phyloP scores from a whole-genome alignment of 495 filamentous ascomycete species.

The Penicillium manginii region DNA sequence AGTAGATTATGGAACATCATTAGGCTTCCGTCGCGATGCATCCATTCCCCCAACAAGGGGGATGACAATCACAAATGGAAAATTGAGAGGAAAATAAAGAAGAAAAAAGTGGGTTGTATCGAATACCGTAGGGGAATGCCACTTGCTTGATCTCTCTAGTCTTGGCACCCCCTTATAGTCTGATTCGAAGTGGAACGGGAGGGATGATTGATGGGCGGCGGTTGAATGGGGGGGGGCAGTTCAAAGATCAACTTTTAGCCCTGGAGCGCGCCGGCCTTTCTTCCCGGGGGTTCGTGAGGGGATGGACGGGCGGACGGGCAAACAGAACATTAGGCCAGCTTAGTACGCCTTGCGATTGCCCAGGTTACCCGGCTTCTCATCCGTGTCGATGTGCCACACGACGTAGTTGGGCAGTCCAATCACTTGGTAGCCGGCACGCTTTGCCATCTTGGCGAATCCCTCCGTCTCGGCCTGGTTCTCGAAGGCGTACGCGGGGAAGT shows the following conservation, averaged over 20 bases:
- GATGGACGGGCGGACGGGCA: not conserved
- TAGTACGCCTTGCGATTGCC: conserved; percentile 49
- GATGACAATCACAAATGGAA: conserved; percentile 17
- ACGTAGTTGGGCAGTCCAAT: conserved; percentile 95
- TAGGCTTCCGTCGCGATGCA: conserved; percentile 35
- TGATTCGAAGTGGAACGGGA: conserved; percentile 15
- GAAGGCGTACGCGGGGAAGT: conserved; percentile 96
- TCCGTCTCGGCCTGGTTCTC: conserved; percentile 99
- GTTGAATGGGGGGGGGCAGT: not conserved
- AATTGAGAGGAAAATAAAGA: not conserved
- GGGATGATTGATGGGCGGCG: conserved; percentile 13
- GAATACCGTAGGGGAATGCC: too few relatives aligned
- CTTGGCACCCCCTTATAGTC: not conserved
- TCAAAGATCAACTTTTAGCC: conserved; percentile 31
- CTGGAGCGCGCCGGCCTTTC: conserved; percentile 6
- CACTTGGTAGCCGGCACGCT: conserved; percentile 92
- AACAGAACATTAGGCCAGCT: conserved; percentile 1
- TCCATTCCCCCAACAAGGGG: conserved; percentile 24
- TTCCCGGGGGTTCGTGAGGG: conserved; percentile 14
- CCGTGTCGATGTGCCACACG: conserved; percentile 99
- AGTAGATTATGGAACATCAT: conserved; percentile 48
- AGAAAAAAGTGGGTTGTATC: too few relatives aligned
- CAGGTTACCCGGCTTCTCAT: conserved; percentile 89
- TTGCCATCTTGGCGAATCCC: conserved; percentile 98
- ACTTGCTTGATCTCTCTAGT: too few relatives aligned